Base-by-base conservation (phyloP, 306 rosid species). In the Quercus parvula region DNA sequence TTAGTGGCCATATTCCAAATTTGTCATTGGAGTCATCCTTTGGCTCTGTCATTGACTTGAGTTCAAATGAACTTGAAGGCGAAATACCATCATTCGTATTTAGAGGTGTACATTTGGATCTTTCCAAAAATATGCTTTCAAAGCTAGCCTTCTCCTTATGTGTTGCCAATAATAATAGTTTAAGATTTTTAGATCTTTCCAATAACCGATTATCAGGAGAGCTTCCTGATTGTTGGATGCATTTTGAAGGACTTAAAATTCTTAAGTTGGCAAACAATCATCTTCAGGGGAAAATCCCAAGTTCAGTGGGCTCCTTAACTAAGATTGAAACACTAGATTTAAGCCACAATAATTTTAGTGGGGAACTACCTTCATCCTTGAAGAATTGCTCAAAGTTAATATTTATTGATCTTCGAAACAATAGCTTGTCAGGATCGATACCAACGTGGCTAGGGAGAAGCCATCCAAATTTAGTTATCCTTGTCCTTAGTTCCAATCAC, bases 51-150 rank as follows among this genome's bases (percentile, higher is more conserved):
- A 71, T 82, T 1, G 71, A 66, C 28, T 25, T 82, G 13, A 56
- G 33, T 51, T 49, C 46, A 0, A 76, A 76, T 27, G 0, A 44
- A 10, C 28, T 76, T 1, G 14, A 49, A 24, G 76, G 77, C 1
- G 4, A 61, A 44, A n/a, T 57, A 44, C 77, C 72, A 19, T 2
- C 10, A 14, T 71, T 19, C 14, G 22, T 38, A 2, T 71, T 62
- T 24, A 15, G 0, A 4, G 30, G 1, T 4, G 0, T 0, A 19
- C 1, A 2, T 1, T 15, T 62, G 35, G 28, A 17, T 24, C 1
- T 76, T 3, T 64, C 79, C 1, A 28, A 28, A 1, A 76, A 76
- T 9, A 63, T 4, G 22, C 27, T 51, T 6, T 46, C 79, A 10
- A 4, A 27, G 56, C 44, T 59, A 25, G 62, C 8, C 2, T 15